phyloP scores from a whole-genome alignment of 495 filamentous ascomycete species.

The Parathielavia hyrcaniae region DNA sequence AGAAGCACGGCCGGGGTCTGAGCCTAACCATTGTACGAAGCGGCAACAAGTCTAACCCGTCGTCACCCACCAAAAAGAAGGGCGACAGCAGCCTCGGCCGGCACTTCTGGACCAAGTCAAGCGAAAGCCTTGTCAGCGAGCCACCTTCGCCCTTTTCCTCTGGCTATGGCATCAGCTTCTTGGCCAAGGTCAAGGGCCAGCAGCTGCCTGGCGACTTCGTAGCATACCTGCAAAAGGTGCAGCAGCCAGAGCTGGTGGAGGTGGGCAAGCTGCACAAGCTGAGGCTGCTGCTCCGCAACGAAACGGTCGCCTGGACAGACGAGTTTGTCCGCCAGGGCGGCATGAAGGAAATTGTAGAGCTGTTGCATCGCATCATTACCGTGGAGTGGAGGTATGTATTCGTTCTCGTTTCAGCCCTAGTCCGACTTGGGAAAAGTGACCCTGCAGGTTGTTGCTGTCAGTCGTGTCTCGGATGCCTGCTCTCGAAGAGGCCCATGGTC shows the following conservation, averaged over 20 bases:
- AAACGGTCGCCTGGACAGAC: conserved; percentile 92
- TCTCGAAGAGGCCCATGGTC: neutral
- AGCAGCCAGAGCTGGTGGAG: conserved; percentile 74
- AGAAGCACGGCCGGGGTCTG: conserved; percentile 62
- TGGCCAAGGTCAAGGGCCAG: conserved; percentile 50
- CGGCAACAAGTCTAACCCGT: conserved; percentile 35
- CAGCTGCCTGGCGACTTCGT: conserved; percentile 73
- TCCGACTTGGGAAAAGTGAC: neutral
- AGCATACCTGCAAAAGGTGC: conserved; percentile 66
- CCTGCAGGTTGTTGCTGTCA: neutral
- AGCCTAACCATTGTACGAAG: conserved; percentile 66
- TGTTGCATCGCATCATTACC: conserved; percentile 84
- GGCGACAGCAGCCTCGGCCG: conserved; percentile 43
- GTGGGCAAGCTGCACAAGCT: conserved; percentile 94
- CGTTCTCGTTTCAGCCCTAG: conserved; percentile 3
- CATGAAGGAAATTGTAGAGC: conserved; percentile 81
- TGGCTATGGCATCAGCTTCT: conserved; percentile 37
- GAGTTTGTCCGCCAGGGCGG: conserved; percentile 81
- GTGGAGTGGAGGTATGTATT: conserved; percentile 85
- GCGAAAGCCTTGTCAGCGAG: conserved; percentile 45
- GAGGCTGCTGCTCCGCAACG: conserved; percentile 81
- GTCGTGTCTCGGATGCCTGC: neutral
- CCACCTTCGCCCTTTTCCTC: conserved; percentile 38
- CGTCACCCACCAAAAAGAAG: conserved; percentile 46
- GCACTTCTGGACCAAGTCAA: conserved; percentile 48